Evolutionary conservation across 2,329 filamentous ascomycete genomes (phyloP).

Genomic region (Aspergillus felis): DNA sequence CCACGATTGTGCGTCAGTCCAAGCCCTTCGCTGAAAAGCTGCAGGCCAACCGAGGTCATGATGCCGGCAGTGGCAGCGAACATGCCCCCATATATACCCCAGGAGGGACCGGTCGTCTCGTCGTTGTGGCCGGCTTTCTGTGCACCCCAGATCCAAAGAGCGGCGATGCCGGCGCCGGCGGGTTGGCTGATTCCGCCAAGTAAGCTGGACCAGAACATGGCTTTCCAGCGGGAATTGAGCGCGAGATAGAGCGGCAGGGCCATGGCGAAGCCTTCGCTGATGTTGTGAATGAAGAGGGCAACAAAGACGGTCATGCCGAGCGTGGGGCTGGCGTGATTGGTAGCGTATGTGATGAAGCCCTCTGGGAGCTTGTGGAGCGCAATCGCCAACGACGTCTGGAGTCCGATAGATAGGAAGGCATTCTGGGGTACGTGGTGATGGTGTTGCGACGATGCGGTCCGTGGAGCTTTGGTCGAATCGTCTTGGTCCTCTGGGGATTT

Average conservation of each 20-base stretch:
- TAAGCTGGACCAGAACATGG: constrained; percentile 78
- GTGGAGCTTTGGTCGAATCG: constrained; percentile 3
- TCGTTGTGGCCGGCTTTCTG: constrained; percentile 41
- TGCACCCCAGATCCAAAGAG: constrained; percentile 77
- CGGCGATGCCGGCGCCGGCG: constrained; percentile 76
- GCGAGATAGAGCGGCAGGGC: constrained; percentile 90
- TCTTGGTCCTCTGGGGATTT: constrained; percentile 6
- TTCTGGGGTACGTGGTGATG: constrained; percentile 96
- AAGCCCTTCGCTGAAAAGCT: constrained; percentile 82
- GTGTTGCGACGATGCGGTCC: constrained; percentile 49
- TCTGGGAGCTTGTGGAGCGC: constrained; percentile 94
- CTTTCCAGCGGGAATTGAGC: constrained; percentile 71
- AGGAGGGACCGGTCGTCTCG: constrained; percentile 40
- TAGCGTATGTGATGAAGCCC: constrained; percentile 85
- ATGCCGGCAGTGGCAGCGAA: constrained; percentile 90
- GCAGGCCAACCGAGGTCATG: constrained; percentile 89
- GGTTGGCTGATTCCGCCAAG: constrained; percentile 87
- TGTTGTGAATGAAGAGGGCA: constrained; percentile 96
- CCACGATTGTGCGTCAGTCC: constrained; percentile 59
- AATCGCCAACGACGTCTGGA: constrained; percentile 93
- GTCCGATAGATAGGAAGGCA: constrained; percentile 87
- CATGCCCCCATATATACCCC: constrained; percentile 57
- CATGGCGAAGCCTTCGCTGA: constrained; percentile 94
- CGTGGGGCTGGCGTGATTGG: constrained; percentile 88
- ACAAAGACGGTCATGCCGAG: constrained; percentile 91